Base-by-base conservation (phyloP, 768 basidiomycete genomes). In the Boletus rubropictus region DNA sequence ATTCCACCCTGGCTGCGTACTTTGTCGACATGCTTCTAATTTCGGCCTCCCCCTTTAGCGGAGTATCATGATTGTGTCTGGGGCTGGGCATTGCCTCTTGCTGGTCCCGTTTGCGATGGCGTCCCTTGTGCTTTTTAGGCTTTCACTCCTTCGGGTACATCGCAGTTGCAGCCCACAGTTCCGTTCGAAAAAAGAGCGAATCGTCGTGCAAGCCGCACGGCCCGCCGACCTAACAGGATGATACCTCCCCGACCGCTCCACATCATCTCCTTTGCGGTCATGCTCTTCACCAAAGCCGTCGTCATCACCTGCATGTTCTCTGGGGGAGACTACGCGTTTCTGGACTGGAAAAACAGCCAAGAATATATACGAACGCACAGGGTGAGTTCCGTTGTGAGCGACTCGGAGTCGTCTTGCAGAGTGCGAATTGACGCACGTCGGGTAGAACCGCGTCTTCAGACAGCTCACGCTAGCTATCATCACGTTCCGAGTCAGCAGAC, bases 401-500 rank as follows among this genome's bases (percentile, higher is more conserved):
- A 12, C 11, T 5, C 11, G 29, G 11, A 10, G 17, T 3, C 0
- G 20, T 48, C 7, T 32, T 34, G 1, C 14, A 6, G 24, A 25
- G 8, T 25, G 24, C 24, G 24, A 25, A 20, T 20, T 17, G 6
- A 49, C 1, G n/a, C 12, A 15, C 12, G 8, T 27, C 18, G 10
- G 11, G 14, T 40, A 65, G 63, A 51, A 39, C 21, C 55, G 46
- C 38, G 50, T 63, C 33, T 46, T 58, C 22, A 54, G 51, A 25
- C 63, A 56, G 11, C 58, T 63, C 29, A 57, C 54, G 29, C 44
- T 63, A 31, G 56, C 60, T 0, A 7, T 62, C 33, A 42, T 63
- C 53, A 63, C 63, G 32, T 60, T 65, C 29, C 63, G 56, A n/a
- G n/a, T 60, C 37, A 48, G 63, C 48, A 49, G 48, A 44, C 54